phyloP scores from a whole-genome alignment of 768 basidiomycete genomes.

The Leccinum barrowsii region DNA sequence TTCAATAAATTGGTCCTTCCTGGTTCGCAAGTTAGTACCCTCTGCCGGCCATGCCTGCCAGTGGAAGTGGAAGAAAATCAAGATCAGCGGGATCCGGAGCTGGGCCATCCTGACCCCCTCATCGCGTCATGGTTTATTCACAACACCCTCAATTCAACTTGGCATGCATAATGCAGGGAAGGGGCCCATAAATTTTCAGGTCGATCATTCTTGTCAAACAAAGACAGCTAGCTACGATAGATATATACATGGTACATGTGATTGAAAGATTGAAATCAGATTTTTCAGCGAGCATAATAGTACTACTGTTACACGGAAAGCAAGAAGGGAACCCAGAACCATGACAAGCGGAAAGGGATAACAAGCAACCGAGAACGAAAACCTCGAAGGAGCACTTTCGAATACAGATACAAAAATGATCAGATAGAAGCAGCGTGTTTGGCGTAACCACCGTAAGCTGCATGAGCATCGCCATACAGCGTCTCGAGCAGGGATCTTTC shows the following conservation, averaged over 20 bases:
- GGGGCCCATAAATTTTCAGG: not conserved
- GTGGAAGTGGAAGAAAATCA: too few relatives aligned
- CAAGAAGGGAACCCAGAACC: not conserved
- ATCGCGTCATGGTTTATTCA: not conserved
- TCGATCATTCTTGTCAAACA: not conserved
- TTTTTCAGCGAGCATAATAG: not conserved
- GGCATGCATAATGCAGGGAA: not conserved
- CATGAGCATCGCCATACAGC: constrained; percentile 22
- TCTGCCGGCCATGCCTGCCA: too few relatives aligned
- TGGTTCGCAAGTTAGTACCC: too few relatives aligned
- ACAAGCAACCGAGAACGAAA: not conserved
- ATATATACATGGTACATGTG: not conserved
- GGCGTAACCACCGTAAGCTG: constrained; percentile 26
- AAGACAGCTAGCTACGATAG: not conserved
- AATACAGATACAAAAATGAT: not conserved
- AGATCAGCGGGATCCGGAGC: too few relatives aligned
- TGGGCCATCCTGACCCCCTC: not conserved
- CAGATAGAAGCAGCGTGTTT: constrained; percentile 9
- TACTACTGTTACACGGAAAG: not conserved
- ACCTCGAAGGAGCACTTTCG: not conserved
- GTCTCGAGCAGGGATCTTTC: constrained; percentile 23
- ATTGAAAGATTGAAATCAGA: not conserved
- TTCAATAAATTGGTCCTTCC: not conserved
- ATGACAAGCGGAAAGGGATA: not conserved
- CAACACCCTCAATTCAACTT: not conserved